Base-by-base conservation (phyloP, 176 grass and related monocot species). In the Oryza meyeriana region DNA sequence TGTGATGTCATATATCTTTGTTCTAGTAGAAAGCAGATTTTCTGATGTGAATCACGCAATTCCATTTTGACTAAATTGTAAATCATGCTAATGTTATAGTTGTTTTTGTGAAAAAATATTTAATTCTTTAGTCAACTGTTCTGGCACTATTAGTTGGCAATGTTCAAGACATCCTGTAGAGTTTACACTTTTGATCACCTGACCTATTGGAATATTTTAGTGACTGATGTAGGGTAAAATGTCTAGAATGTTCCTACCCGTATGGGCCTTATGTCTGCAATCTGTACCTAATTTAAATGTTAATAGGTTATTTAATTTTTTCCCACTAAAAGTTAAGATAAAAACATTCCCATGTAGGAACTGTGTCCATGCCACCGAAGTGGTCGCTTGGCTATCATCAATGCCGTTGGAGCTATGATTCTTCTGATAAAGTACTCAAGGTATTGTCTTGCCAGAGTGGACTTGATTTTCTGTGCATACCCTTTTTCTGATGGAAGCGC, bases 361-460 rank as follows among this genome's bases (percentile, higher is more conserved):
- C 92, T 67, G 41, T 98, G 58, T 86, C 86, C 84, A 94, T 98
- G 95, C 95, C 92, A 32, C 95, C 95, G 73, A 98, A 94, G 80
- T 98, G 95, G 95, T 91, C 87, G 64, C 81, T 98, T 83, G 95
- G 95, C 16, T 98, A 98, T 81, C 95, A 98, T 87, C 95, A 98
- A 85, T 98, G 95, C 75, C 88, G 95, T 63, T 98, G 88, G 88
- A 98, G 95, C 83, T 98, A 98, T 84, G 87, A 91, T 82, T 85
- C 90, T 81, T 91, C 86, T 81, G 92, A 91, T 58, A 91, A 85
- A 94, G 95, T 98, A 71, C 77, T 88, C 16, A 84, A 98, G 95
- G 95, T 94, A 94, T 57, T 58, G 76, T 79, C 41, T 71, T 63
- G 22, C 41, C 47, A 69, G 12, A 42, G 24, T 61, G 4, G 13